Conservation (phyloP, 2,329 filamentous ascomycete species). For the Fusarium mexicanum region DNA sequence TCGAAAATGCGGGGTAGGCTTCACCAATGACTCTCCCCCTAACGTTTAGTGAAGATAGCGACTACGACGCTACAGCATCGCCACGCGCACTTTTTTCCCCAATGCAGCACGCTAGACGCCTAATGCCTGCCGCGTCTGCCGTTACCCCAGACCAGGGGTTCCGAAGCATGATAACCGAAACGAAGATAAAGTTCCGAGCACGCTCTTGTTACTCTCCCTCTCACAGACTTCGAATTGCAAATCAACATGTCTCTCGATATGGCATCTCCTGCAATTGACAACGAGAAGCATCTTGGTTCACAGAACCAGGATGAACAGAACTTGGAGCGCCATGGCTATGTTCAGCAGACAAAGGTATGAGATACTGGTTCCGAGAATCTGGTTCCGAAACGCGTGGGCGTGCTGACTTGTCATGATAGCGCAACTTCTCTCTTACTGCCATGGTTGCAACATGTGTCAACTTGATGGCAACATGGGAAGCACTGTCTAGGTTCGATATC, state of each 20-base stretch:
- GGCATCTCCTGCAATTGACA: background rate
- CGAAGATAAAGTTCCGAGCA: background rate
- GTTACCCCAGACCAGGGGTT: background rate
- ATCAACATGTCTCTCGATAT: background rate
- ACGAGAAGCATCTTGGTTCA: background rate
- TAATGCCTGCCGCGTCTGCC: background rate
- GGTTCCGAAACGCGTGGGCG: background rate
- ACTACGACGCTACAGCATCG: background rate
- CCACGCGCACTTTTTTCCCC: constrained; percentile 16
- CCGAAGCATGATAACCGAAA: background rate
- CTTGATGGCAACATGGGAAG: constrained; percentile 37
- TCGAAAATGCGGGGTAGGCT: background rate
- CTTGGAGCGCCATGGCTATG: constrained; percentile 1
- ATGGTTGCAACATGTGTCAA: constrained; percentile 22
- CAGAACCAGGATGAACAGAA: background rate
- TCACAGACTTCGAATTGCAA: background rate
- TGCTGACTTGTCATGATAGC: background rate
- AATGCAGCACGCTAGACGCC: background rate
- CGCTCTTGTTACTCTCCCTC: background rate
- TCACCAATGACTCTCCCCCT: background rate
- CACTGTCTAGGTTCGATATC: constrained; percentile 23
- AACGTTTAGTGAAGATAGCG: background rate
- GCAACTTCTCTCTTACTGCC: constrained; percentile 23
- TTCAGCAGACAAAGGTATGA: background rate
- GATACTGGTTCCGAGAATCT: background rate